A percentile compares a stretch with the other conserved stretches of the same genome.
These are phyloP conservation scores for Penicillium sp. DNA, from an alignment of 2,329 filamentous ascomycete genomes.

Conservation along the genomic window DNA sequence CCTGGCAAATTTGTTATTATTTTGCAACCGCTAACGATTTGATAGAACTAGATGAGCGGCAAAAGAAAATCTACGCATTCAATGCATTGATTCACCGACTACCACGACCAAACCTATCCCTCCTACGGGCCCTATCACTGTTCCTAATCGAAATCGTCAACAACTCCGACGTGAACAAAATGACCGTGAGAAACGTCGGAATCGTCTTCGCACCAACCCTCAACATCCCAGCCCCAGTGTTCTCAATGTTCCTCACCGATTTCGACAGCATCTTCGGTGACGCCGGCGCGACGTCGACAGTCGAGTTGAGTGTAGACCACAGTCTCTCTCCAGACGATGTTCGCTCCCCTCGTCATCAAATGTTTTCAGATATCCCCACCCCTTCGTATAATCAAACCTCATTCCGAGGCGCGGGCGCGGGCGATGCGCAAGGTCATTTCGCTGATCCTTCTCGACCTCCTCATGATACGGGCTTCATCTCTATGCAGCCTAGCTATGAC, in stretches of 20 bases:
- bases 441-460: slow-evolving; percentile 25
- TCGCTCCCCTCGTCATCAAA: slow-evolving; percentile 66
- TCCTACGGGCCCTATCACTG: slow-evolving; percentile 82
- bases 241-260: slow-evolving; percentile 90
- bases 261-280: slow-evolving; percentile 83
- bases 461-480: slow-evolving; percentile 57
- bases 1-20: too few species aligned
- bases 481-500: slow-evolving; percentile 56
- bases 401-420: slow-evolving; percentile 44
- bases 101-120: slow-evolving; percentile 76
- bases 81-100: slow-evolving; percentile 79
- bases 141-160: slow-evolving; percentile 93
- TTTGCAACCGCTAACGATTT: background rate
- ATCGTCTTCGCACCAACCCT: slow-evolving; percentile 98
- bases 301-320: slow-evolving; percentile 49
- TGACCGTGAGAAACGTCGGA: slow-evolving; percentile 96
- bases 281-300: slow-evolving; percentile 49
- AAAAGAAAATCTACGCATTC: slow-evolving; percentile 76
- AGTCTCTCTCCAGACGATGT: slow-evolving; percentile 60
- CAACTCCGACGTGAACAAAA: slow-evolving; percentile 89
- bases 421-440: slow-evolving; percentile 31
- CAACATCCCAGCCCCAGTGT: slow-evolving; percentile 93
- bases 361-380: slow-evolving; percentile 69
- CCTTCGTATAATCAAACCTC: slow-evolving; percentile 64
- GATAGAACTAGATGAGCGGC: slow-evolving; percentile 70